These are phyloP conservation scores for Bondarzewia mesenterica DNA, from an alignment of 1,284 basidiomycete species.

Conservation along the genomic window DNA sequence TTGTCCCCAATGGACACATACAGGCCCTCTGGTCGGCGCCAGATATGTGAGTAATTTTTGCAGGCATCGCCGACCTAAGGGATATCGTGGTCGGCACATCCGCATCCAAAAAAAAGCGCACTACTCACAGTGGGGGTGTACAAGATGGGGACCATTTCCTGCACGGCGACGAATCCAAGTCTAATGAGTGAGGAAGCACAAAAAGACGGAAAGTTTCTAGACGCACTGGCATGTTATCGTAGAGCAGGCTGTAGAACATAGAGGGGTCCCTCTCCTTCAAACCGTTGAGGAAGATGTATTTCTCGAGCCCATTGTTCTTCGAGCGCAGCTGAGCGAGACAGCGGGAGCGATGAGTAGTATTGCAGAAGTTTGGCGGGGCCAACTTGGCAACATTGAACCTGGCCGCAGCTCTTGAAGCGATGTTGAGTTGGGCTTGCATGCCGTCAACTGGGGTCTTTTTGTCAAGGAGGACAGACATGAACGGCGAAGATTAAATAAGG, in stretches of 20 bases:
- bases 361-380: slow-evolving; percentile 42
- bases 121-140: slow-evolving; percentile 63
- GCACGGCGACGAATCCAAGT: slow-evolving; percentile 2
- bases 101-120: slow-evolving; percentile 12
- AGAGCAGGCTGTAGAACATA: slow-evolving; percentile 55
- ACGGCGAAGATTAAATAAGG: neutral
- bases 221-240: slow-evolving; percentile 46
- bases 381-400: slow-evolving; percentile 18
- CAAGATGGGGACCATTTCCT: slow-evolving; percentile 55
- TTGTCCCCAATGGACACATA: slow-evolving; percentile 72
- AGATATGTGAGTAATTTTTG: slow-evolving; percentile 68
- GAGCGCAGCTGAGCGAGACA: slow-evolving; percentile 54
- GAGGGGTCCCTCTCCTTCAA: slow-evolving; percentile 57
- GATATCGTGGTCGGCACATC: neutral
- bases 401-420: slow-evolving; percentile 6
- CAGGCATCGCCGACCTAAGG: slow-evolving; percentile 72
- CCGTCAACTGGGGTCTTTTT: neutral
- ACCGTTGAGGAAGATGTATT: slow-evolving; percentile 64
- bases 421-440: slow-evolving; percentile 9
- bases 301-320: slow-evolving; percentile 50
- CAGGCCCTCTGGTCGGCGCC: slow-evolving; percentile 61
- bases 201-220: neutral
- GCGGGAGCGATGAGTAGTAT: slow-evolving; percentile 48
- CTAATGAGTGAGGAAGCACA: neutral
- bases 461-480: neutral